Conservation (phyloP, 129 eudicot species). For the Tanacetum coccineum region DNA sequence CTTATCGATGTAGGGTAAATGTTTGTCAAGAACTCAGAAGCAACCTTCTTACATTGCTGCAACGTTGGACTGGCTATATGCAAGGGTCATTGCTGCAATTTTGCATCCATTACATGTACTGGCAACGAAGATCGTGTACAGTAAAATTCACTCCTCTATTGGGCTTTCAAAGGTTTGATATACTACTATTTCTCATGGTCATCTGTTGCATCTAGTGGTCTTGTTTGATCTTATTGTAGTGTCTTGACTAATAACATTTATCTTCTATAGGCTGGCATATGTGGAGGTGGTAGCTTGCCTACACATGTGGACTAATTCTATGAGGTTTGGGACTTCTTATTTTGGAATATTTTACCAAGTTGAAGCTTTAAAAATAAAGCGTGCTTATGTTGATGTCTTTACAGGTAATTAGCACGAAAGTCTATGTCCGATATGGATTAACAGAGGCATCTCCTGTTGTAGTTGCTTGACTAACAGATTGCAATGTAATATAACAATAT, state of each 20-base stretch:
- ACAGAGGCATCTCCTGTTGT: slow-evolving; percentile 95
- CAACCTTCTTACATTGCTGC: slow-evolving; percentile 57
- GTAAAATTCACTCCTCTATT: slow-evolving; percentile 76
- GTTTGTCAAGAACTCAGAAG: slow-evolving; percentile 46
- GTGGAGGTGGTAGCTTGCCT: slow-evolving; percentile 98
- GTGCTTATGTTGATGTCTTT: slow-evolving; percentile 11
- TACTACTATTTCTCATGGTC: not conserved
- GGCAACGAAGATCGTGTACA: slow-evolving; percentile 78
- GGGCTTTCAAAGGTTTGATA: slow-evolving; percentile 67
- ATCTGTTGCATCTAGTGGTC: not conserved
- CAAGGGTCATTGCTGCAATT: slow-evolving; percentile 61
- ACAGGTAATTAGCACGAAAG: slow-evolving; percentile 74
- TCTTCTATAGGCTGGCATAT: slow-evolving; percentile 67
- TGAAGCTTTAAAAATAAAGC: slow-evolving; percentile 5
- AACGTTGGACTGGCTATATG: slow-evolving; percentile 67
- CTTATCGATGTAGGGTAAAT: slow-evolving; percentile 93
- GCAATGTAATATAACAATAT: slow-evolving; percentile 51
- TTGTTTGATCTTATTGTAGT: not conserved
- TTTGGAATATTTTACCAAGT: slow-evolving; percentile 16
- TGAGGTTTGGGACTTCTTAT: slow-evolving; percentile 59
- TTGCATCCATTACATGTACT: slow-evolving; percentile 76
- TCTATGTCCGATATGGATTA: slow-evolving; percentile 93
- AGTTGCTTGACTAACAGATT: slow-evolving; percentile 58
- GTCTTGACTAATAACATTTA: not conserved
- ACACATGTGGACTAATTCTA: slow-evolving; percentile 76